These are phyloP conservation scores for Phytophthora litchii DNA, from an alignment of 352 stramenopile genomes.

Conservation along the genomic window DNA sequence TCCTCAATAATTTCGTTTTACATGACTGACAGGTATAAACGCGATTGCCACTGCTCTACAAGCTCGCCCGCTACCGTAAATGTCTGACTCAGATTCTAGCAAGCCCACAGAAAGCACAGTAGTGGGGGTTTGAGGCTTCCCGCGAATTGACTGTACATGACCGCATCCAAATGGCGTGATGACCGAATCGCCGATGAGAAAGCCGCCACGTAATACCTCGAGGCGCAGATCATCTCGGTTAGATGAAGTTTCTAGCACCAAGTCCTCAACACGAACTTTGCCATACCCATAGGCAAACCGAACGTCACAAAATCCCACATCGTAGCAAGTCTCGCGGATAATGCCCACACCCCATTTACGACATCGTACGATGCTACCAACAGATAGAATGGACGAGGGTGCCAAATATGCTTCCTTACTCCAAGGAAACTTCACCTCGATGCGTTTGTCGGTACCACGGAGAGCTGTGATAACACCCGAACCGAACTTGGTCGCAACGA, in stretches of 20 bases:
- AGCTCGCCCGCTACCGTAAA: background rate
- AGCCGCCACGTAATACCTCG: conserved; percentile 29
- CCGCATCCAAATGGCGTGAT: conserved; percentile 74
- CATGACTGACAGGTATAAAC: conserved; percentile 28
- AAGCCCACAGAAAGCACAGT: conserved; percentile 29
- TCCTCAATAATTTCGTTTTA: conserved; percentile 35
- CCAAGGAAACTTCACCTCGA: conserved; percentile 82
- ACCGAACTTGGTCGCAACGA: conserved; percentile 65
- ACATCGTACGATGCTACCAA: conserved; percentile 57
- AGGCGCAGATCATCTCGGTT: conserved; percentile 31
- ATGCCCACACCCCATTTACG: conserved; percentile 62
- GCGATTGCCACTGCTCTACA: conserved; percentile 19
- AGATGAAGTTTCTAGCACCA: conserved; percentile 48
- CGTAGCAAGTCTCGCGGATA: conserved; percentile 67
- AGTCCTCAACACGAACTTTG: conserved; percentile 58
- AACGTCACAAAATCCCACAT: conserved; percentile 60
- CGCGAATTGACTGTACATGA: conserved; percentile 42
- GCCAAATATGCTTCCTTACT: conserved; percentile 60
- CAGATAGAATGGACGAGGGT: conserved; percentile 50
- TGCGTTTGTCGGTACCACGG: conserved; percentile 49
- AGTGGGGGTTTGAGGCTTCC: conserved; percentile 7
- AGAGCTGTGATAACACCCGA: conserved; percentile 69
- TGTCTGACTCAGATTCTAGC: conserved; percentile 20
- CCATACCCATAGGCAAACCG: conserved; percentile 70
- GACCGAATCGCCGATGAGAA: conserved; percentile 64